These are phyloP conservation scores for Chalciporus sphaerocephalus DNA, from an alignment of 768 basidiomycete species.

Conservation along the genomic window DNA sequence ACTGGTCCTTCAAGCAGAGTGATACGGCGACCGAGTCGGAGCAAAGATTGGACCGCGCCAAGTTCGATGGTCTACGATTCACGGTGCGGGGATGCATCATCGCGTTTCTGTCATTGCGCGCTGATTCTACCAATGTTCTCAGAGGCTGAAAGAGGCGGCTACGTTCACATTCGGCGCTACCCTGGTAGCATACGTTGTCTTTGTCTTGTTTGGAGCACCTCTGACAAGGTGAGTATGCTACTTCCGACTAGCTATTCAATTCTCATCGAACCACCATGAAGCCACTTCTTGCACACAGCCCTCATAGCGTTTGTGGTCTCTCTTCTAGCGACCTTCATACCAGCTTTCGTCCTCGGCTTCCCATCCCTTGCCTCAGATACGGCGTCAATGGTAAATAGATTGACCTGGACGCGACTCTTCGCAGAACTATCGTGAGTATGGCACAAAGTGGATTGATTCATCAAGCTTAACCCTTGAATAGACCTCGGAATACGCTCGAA, in stretches of 20 bases:
- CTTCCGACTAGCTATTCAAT: neutral
- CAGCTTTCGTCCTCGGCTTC: constrained; percentile 64
- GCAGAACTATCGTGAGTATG: constrained; percentile 72
- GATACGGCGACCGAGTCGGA: constrained; percentile 41
- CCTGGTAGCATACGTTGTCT: constrained; percentile 41
- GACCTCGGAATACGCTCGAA: constrained; percentile 64
- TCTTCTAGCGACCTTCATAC: constrained; percentile 58
- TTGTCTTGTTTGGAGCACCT: constrained; percentile 76
- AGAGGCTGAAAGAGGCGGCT: constrained; percentile 53
- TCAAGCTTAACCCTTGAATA: constrained; percentile 22
- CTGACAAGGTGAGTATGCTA: constrained; percentile 44
- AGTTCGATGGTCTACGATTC: constrained; percentile 36
- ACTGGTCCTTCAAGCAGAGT: constrained; percentile 49
- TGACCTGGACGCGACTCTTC: constrained; percentile 77
- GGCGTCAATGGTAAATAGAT: constrained; percentile 48
- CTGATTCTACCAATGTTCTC: constrained; percentile 5
- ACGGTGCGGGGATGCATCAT: constrained; percentile 32
- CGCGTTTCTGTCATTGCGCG: neutral
- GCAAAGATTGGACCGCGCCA: constrained; percentile 39
- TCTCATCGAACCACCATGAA: constrained; percentile 23
- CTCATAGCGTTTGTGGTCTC: constrained; percentile 67
- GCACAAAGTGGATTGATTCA: neutral
- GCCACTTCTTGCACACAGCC: constrained; percentile 56
- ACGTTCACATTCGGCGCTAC: constrained; percentile 50
- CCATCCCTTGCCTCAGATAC: constrained; percentile 46